phyloP scores from a whole-genome alignment of 345 rosid species.

The Clausena lansium region DNA sequence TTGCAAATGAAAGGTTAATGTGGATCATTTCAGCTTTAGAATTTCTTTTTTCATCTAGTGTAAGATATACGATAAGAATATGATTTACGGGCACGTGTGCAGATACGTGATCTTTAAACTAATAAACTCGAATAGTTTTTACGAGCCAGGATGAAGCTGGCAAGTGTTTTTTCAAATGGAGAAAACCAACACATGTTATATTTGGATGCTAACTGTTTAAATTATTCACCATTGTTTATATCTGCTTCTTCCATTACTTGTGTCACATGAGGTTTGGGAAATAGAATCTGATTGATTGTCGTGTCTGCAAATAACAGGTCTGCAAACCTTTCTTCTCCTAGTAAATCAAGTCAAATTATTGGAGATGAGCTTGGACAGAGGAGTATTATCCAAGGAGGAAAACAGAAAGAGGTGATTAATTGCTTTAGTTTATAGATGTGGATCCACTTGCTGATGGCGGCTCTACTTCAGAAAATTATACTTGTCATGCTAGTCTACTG shows the following conservation, averaged over 20 bases:
- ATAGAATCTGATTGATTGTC: conserved; percentile 8
- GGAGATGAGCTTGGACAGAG: not conserved
- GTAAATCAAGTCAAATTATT: not conserved
- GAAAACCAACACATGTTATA: not conserved
- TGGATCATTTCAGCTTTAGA: not conserved
- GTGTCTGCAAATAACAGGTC: conserved; percentile 14
- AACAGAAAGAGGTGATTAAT: conserved; percentile 12
- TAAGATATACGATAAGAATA: not conserved
- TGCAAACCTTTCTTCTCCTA: not conserved
- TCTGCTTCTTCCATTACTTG: not conserved
- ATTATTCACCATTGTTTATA: not conserved
- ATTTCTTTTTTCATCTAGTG: not conserved
- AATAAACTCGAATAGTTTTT: not conserved
- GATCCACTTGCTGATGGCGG: not conserved
- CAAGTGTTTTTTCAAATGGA: not conserved
- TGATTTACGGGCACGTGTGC: too few relatives aligned
- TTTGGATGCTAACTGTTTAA: not conserved
- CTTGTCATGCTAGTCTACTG: not conserved
- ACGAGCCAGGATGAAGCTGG: not conserved
- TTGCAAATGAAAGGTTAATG: not conserved
- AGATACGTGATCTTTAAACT: not conserved
- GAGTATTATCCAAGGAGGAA: conserved; percentile 2
- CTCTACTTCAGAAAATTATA: not conserved
- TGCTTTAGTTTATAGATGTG: not conserved
- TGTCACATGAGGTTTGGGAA: not conserved